Base-by-base conservation (phyloP, 2,329 filamentous ascomycete genomes). In the Dichotomopilus funicola region DNA sequence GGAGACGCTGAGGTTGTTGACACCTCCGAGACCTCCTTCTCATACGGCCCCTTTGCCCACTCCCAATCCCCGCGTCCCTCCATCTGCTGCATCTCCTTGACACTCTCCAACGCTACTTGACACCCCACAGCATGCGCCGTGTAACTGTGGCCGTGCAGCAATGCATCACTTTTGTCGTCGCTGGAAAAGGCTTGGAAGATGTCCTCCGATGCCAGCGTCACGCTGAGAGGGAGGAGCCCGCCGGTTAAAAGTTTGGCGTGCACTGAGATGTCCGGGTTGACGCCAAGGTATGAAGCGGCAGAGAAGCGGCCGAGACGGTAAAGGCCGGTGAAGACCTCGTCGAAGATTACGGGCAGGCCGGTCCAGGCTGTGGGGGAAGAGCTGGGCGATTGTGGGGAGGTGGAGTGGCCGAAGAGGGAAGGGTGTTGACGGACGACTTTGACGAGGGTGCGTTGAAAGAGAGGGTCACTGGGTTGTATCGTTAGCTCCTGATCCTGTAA, bases 301-400 rank as follows among this genome's bases (percentile, higher is more conserved):
- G 81, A 84, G 65, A 86, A 83, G 41, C 84, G 81, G 2, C 90
- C 89, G 0, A 95, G 82, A 10, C 90, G 87, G 68, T 91, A 91
- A 4, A 95, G 75, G 1, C 89, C 89, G 0, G 89, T 92, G 70
- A 95, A 95, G 38, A 95, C 89, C 67, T 95, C 90, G 66, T 95
- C 89, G 61, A 90, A 89, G 62, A 95, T 77, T 41, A 95, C 73
- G 0, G 90, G 89, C 4, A 95, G 78, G 2, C 89, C 88, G 1
- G 77, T 76, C 89, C 89, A 95, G 35, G 73, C 19, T 27, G 19
- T 27, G 19, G 19, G 19, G 19, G 19, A 27, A 3, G 19, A 27
- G 19, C 19, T 27, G 19, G 12, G 7, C 63, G 64, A 36, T 63
- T 50, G 37, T 65, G 62, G 5, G 51, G 35, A 11, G 51, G 8